phyloP scores from a whole-genome alignment of 768 basidiomycete genomes.

The Tricholoma bakamatsutake region DNA sequence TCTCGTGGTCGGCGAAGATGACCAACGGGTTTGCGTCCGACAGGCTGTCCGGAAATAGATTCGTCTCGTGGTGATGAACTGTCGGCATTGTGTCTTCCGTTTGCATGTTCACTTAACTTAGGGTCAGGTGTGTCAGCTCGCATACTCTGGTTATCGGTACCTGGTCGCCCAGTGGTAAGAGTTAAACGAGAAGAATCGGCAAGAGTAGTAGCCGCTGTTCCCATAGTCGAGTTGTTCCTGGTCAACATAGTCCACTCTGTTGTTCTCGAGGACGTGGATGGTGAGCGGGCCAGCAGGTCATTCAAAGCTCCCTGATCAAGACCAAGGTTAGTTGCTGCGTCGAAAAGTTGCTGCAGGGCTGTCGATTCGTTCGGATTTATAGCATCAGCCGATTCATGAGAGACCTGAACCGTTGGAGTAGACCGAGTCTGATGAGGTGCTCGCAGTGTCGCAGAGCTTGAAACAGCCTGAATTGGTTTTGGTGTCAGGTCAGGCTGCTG shows the following conservation, averaged over 20 bases:
- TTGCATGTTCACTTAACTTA: slow-evolving; percentile 10
- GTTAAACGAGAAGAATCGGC: slow-evolving; percentile 20
- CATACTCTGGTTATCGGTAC: slow-evolving; percentile 10
- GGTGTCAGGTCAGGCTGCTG: slow-evolving; percentile 17
- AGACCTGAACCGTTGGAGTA: slow-evolving; percentile 11
- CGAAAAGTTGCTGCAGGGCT: slow-evolving; percentile 63
- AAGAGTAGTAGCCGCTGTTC: slow-evolving; percentile 22
- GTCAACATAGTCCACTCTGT: slow-evolving; percentile 40
- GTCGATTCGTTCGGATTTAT: slow-evolving; percentile 25
- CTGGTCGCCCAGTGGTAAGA: slow-evolving; percentile 9
- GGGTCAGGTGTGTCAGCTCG: slow-evolving; percentile 15
- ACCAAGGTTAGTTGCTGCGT: slow-evolving; percentile 70
- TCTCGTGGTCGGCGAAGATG: slow-evolving; percentile 36
- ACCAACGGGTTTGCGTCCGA: slow-evolving; percentile 29
- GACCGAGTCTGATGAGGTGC: slow-evolving; percentile 13
- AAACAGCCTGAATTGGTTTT: slow-evolving; percentile 23
- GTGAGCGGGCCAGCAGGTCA: slow-evolving; percentile 66
- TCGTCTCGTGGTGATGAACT: slow-evolving; percentile 20
- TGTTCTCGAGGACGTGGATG: slow-evolving; percentile 54
- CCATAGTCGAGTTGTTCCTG: slow-evolving; percentile 36
- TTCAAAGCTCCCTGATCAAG: slow-evolving; percentile 68
- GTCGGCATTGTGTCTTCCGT: slow-evolving; percentile 19
- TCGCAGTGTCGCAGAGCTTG: slow-evolving; percentile 14
- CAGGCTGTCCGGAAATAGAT: slow-evolving; percentile 29
- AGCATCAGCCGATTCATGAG: slow-evolving; percentile 6